These are phyloP conservation scores for Acer campestre DNA, from an alignment of 345 rosid species.

Conservation along the genomic window DNA sequence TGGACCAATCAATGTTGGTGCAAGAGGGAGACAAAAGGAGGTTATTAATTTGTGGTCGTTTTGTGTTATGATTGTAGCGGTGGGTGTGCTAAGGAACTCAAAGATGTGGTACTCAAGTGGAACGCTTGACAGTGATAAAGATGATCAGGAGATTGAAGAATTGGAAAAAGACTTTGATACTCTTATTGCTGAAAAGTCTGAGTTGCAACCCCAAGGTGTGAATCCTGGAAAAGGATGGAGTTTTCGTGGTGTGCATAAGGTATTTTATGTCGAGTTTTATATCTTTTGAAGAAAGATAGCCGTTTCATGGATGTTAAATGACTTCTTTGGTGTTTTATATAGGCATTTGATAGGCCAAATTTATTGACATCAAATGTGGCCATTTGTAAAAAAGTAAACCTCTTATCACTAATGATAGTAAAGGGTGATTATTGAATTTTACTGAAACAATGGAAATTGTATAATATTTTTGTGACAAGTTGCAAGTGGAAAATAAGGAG, in stretches of 20 bases:
- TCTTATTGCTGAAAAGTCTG: conserved; percentile 45
- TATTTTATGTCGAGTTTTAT: conserved; percentile 24
- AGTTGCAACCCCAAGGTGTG: conserved; percentile 74
- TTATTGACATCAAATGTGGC: not conserved
- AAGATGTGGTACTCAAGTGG: conserved; percentile 42
- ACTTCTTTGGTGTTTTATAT: not conserved
- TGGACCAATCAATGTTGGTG: not conserved
- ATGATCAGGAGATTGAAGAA: conserved; percentile 25
- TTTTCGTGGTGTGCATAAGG: conserved; percentile 94
- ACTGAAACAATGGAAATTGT: not conserved
- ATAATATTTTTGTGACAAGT: not conserved
- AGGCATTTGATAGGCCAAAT: not conserved
- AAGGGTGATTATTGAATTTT: not conserved
- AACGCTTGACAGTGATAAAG: conserved; percentile 25
- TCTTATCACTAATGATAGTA: not conserved
- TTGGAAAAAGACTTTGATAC: conserved; percentile 45
- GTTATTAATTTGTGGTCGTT: not conserved
- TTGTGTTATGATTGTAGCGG: conserved; percentile 28
- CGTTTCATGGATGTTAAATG: not conserved
- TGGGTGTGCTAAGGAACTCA: conserved; percentile 34
- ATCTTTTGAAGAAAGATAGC: not conserved
- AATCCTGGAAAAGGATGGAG: conserved; percentile 92
- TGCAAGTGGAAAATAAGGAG: not conserved
- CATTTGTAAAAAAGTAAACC: not conserved
- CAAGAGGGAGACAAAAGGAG: not conserved